Conservation (phyloP, 495 filamentous ascomycete genomes). For the Neohortaea acidophila region DNA sequence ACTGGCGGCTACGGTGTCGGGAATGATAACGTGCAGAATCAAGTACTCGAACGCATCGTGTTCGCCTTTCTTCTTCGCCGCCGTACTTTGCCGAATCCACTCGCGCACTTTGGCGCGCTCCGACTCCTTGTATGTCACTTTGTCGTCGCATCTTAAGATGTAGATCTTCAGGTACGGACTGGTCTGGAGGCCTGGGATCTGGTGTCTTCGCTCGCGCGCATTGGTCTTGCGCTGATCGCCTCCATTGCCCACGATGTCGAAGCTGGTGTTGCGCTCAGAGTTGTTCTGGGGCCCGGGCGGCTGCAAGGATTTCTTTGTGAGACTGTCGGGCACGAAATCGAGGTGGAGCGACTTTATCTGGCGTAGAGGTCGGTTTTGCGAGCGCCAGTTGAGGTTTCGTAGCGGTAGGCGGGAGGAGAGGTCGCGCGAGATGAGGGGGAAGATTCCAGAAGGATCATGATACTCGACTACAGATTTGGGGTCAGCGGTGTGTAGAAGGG, state of each 20-base stretch:
- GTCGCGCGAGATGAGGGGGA: conserved; percentile 59
- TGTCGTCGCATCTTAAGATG: conserved; percentile 81
- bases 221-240: conserved; percentile 17
- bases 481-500: too few species aligned
- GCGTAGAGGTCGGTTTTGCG: conserved; percentile 71
- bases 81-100: conserved; percentile 71
- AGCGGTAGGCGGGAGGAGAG: conserved; percentile 69
- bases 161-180: conserved; percentile 90
- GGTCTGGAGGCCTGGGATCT: conserved; percentile 84
- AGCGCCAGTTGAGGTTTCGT: conserved; percentile 94
- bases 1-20: conserved; percentile 59
- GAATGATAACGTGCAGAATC: conserved; percentile 75
- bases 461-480: too few species aligned
- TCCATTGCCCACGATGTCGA: conserved; percentile 16
- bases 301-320: conserved; percentile 9
- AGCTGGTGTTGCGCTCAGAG: conserved; percentile 13
- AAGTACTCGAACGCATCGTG: conserved; percentile 98
- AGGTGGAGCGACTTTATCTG: conserved; percentile 87
- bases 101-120: conserved; percentile 67
- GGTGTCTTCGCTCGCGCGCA: conserved; percentile 61
- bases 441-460: conserved; percentile 77
- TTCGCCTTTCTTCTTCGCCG: conserved; percentile 37
- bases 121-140: conserved; percentile 73
- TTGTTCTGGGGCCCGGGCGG: conserved; percentile 2
- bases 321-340: conserved; percentile 49